Evolutionary conservation across 1,284 basidiomycete species (phyloP).

Genomic region (Naganishia liquefaciens): DNA sequence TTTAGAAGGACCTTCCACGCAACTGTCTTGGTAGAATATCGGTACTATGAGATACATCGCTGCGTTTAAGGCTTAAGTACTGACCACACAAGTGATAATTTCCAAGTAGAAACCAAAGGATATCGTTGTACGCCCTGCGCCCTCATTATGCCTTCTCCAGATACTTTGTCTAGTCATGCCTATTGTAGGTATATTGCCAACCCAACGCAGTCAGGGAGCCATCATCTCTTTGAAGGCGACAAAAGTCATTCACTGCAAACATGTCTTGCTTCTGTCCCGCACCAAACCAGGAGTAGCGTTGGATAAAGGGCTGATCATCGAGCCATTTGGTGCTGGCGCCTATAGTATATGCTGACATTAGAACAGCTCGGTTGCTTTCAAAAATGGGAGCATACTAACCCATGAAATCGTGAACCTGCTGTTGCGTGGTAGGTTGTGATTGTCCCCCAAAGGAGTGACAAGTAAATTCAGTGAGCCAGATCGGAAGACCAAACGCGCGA

Average conservation of each 20-base stretch:
- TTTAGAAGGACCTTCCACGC: too few species aligned
- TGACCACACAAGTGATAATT: too few species aligned
- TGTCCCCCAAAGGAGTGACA: constrained; percentile 26
- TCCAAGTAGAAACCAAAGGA: too few species aligned
- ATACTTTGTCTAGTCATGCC: constrained; percentile 24
- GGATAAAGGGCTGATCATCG: constrained; percentile 15
- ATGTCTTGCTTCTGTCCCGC: constrained; percentile 12
- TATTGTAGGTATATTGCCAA: constrained; percentile 22
- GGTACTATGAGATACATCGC: too few species aligned
- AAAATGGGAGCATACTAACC: not conserved
- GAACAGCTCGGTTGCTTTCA: not conserved
- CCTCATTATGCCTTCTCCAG: too few species aligned
- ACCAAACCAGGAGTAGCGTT: constrained; percentile 34
- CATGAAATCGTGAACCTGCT: constrained; percentile 33
- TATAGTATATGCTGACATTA: not conserved
- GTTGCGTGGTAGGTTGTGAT: constrained; percentile 5
- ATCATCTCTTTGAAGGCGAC: constrained; percentile 28
- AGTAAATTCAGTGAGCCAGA: constrained; percentile 18
- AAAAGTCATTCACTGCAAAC: constrained; percentile 23
- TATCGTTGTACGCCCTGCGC: too few species aligned
- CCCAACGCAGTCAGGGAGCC: constrained; percentile 27
- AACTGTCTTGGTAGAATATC: too few species aligned
- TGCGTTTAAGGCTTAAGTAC: too few species aligned
- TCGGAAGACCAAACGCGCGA: not conserved
- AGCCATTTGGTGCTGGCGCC: constrained; percentile 18